Base-by-base conservation (phyloP, 2,329 filamentous ascomycete species). In the Pseudogymnoascus destructans region DNA sequence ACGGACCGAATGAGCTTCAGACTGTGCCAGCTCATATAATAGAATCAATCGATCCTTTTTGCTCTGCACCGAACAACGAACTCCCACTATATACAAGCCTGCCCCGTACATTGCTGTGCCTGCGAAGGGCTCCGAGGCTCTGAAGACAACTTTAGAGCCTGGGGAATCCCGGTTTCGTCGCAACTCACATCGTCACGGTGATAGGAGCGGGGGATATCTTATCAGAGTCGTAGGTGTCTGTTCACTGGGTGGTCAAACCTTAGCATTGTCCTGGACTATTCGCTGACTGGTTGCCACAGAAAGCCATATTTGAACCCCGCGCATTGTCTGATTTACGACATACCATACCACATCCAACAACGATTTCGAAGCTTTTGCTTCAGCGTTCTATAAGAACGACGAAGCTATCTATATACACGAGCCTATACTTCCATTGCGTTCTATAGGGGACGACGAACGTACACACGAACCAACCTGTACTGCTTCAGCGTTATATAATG, bases 1-100 rank as follows among this genome's bases (percentile, higher is more conserved):
- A 52, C 46, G 46, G 46, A 19, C 46, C 25, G 46, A 52, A 52
- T 52, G 46, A 52, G 32, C 46, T 32, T 52, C 46, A 52, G 32
- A 52, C 15, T 32, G 46, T 30, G 46, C 23, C 25, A 7, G 46
- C 46, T 25, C 13, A 52, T 32, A 52, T 52, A 15, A 30, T 52
- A 32, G 46, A 52, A 52, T 52, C 46, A 52, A 30, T 52, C 46
- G 32, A 52, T 52, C 25, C 46, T 32, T 15, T 30, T 19, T 52
- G 46, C 46, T 52, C 8, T 52, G 25, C 46, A 52, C 15, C 46
- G 15, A 52, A 52, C 25, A 52, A 30, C 25, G 21, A 30, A 30
- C 46, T 17, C 6, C 5, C 46, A 32, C 25, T 52, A 52, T 52
- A 52, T 52, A 52, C 46, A 19, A 17, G 46, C 46, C 46, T 30